Base-by-base conservation (phyloP, 148 eudicot species). In the Rhododendron vialii region DNA sequence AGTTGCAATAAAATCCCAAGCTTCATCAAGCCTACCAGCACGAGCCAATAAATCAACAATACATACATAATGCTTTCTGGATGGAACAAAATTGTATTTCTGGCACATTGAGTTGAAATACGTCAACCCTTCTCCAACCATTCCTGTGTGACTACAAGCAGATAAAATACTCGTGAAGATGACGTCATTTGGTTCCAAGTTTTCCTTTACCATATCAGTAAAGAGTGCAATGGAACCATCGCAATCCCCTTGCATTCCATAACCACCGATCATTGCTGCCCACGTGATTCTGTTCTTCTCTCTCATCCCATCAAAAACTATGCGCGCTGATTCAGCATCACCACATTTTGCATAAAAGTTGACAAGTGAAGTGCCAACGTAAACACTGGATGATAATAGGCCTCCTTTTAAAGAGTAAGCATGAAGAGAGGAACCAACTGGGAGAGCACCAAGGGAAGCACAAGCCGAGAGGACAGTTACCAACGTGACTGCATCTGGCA, bases 321-420 rank as follows among this genome's bases (percentile, higher is more conserved):
- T 80, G 47, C 95, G 95, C 10, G 95, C 96, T 86, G 92, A 89
- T 63, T 83, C 69, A 53, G 90, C 85, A 80, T 94, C 93, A n/a
- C 98, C 98, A 88, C 93, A 93, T 81, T 93, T 96, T n/a, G 98
- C 98, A 57, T 96, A 96, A 33, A 96, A 91, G 86, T 93, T 93
- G 74, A 95, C 65, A 38, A 95, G 90, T 1, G 97, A 91, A 7
- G 98, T 93, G 74, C 92, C 94, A 22, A 91, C 86, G 79, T 89
- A 88, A 77, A 90, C 88, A 83, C 89, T 91, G 43, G 82, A 86
- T 85, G 90, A 87, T 30, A 90, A 89, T 17, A 93, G 84, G n/a
- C 96, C 96, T 88, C 83, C 87, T 87, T 88, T 92, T 82, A 89
- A 84, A 67, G 87, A 83, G 83, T 88, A 90, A 81, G 94, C 91